Evolutionary conservation across 306 rosid genomes (phyloP), one percentile per base, ranked within the genome.

Genomic region (Heteromeles arbutifolia): DNA sequence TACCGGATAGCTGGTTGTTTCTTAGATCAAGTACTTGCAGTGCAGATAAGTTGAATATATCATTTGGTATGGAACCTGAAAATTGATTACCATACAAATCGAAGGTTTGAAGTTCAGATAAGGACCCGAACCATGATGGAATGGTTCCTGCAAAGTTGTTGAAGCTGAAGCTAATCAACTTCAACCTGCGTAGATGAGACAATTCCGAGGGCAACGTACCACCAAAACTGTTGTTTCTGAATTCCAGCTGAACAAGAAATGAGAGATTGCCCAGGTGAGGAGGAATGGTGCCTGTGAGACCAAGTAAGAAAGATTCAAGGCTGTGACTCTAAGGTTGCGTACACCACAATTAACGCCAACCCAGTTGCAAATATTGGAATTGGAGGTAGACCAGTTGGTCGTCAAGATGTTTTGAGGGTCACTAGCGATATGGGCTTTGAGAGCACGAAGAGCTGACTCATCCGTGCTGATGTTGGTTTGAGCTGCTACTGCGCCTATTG

Each of bases 11-110:
- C 29, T 76, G 82, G 65, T 76, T 79, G 4, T 62, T 57, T 2
- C 61, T 57, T 25, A 83, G 70, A 5, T n/a, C 13, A 19, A 79
- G 29, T 52, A 13, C 54, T 72, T 37, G 66, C 10, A 79, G 66
- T 2, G 77, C 32, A 37, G 82, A 22, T 72, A 72, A 71, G 58
- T 79, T 79, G 78, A 79, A 79, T 24, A 79, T 14, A 12, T 69
- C 26, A 15, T 34, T 13, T 1, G 74, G 74, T 6, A 79, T 56
- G 17, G 52, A 37, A 15, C 76, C 76, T 29, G 76, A 70, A 56
- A 52, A 50, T 13, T n/a, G 50, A 32, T 71, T 71, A 4, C 34
- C 65, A 12, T 4, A 13, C 50, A 71, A 21, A 3, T n/a, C 0
- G 0, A 53, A 6, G 5, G 0, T 3, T 71, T 53, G 8, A 13